Base-by-base conservation (phyloP, 2,329 filamentous ascomycete species). In the Furcasterigmium furcatum region DNA sequence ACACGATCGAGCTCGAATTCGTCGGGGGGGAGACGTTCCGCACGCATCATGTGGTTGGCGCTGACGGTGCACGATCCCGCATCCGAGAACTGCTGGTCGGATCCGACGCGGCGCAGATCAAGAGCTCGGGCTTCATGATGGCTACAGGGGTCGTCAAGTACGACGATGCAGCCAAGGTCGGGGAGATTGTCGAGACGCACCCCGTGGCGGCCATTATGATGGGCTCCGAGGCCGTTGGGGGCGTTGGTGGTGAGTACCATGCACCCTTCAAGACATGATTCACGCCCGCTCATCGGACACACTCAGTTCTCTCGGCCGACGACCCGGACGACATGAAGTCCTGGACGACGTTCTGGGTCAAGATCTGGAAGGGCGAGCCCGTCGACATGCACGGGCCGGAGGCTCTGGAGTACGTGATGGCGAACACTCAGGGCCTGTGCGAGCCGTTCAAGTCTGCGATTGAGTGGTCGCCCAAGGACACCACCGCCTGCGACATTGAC, bases 331-430 rank as follows among this genome's bases (percentile, higher is more conserved):
- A 64, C 19, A 41, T 49, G 29, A 47, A 55, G 8, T 45, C 49
- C 4, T 68, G 63, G 63, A 60, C 59, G n/a, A 58, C 54, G 1
- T 62, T 62, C 27, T 67, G 63, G 63, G 49, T 61, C 46, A 65
- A 64, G 48, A 55, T 68, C 43, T 68, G 63, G 63, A 50, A 49
- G 5, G 59, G 57, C 18, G 51, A 57, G 9, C 29, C 50, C 3
- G 45, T 55, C 14, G 44, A 49, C 7, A 50, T 68, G 5, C 57
- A 55, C 4, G 70, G 66, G 21, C 56, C 61, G 38, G 62, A 64
- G 16, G 70, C 68, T 5, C 60, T 68, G 14, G 40, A 56, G 14
- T 58, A 60, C 36, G 44, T 67, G 43, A 57, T 57, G 38, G 45
- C 49, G 7, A 57, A 58, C 30, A 53, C 62, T 5, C 44, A 49